Base-by-base conservation (phyloP, 1,284 basidiomycete genomes). In the Ceratobasidium sp. region DNA sequence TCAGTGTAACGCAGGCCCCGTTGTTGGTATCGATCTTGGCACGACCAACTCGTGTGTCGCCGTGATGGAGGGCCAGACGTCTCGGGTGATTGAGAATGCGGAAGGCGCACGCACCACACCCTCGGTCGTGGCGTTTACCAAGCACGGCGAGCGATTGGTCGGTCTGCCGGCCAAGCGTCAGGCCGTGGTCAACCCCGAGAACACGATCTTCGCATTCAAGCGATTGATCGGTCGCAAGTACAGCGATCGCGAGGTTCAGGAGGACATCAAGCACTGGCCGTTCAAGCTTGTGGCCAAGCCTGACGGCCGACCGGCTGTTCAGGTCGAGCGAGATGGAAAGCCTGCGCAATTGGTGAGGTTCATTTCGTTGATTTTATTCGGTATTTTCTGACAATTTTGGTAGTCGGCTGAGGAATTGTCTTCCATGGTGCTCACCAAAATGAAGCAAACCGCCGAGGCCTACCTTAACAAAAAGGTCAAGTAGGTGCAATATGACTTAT, bases 81-180 rank as follows among this genome's bases (percentile, higher is more conserved):
- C 96, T 72, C 92, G 94, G 77, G 97, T 99, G 76, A 92, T 99
- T 78, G 97, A 98, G 84, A 98, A 99, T 85, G 85, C 96, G 12
- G 97, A 99, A 85, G 97, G 97, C 86, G 94, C 93, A 75, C 90
- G 97, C 79, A 98, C 97, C 76, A 99, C 97, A 34, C 97, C 97
- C 9, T 99, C 97, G 64, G 94, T 98, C 73, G 95, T 99, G 76
- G 97, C 97, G 50, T 99, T 99, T 87, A 96, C 96, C 76, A 98
- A 98, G 83, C 89, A 95, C 78, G 92, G 92, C 74, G 94, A 96
- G 81, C 92, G 94, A 76, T 87, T 97, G 52, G 93, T 98, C 76
- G 97, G 97, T 83, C 88, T 97, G 65, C 97, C 97, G 41, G 97
- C 97, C 46, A 96, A 98, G 84, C 94, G 96, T 72, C 97, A 98